phyloP scores from a whole-genome alignment of 2,329 filamentous ascomycete genomes.

The Fusarium sp. region DNA sequence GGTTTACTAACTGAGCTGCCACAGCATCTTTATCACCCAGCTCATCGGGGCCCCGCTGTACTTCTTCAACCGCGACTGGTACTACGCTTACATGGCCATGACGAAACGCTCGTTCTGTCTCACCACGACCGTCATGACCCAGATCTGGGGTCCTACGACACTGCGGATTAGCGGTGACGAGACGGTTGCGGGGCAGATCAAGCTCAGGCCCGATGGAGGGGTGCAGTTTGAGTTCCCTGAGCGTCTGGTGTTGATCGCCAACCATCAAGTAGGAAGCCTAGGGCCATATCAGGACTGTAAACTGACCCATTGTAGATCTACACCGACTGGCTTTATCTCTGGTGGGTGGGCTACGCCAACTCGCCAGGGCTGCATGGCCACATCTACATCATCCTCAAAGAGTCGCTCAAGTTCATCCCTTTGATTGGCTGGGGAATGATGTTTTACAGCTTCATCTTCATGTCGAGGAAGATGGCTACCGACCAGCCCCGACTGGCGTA shows the following conservation, averaged over 20 bases:
- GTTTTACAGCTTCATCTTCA: conserved; percentile 92
- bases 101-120: conserved; percentile 90
- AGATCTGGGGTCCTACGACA: conserved; percentile 89
- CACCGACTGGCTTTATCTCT: conserved; percentile 92
- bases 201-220: conserved; percentile 78
- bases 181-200: conserved; percentile 83
- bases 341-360: conserved; percentile 93
- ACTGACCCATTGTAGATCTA: conserved; percentile 72
- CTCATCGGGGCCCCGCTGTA: conserved; percentile 84
- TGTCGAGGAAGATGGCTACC: conserved; percentile 89
- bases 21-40: conserved; percentile 79
- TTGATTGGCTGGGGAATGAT: conserved; percentile 86
- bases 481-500: conserved; percentile 84
- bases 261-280: conserved; percentile 77
- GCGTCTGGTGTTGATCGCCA: conserved; percentile 86
- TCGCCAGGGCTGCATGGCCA: conserved; percentile 84
- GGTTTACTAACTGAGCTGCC: conserved; percentile 11
- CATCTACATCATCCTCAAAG: conserved; percentile 92
- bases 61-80: conserved; percentile 81
- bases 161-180: conserved; percentile 88
- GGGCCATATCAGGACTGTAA: conserved; percentile 1
- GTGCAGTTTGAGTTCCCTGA: conserved; percentile 87
- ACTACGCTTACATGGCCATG: conserved; percentile 88
- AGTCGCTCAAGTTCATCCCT: conserved; percentile 86
- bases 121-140: conserved; percentile 83